phyloP scores from a whole-genome alignment of 2,329 filamentous ascomycete genomes.

The Talaromyces sp. region DNA sequence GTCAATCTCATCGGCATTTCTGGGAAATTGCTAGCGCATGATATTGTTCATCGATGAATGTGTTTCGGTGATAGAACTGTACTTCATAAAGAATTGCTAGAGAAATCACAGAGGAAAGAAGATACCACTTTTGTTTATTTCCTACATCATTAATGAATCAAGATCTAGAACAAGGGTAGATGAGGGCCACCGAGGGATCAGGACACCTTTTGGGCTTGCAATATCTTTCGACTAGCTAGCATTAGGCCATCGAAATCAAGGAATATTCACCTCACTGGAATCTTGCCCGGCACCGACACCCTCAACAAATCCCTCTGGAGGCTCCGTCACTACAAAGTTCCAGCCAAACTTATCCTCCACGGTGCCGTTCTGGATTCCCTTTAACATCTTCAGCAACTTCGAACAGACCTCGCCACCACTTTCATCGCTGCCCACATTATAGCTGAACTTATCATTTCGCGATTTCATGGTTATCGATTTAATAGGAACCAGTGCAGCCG shows the following conservation, averaged over 20 bases:
- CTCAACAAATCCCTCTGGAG: conserved; percentile 28
- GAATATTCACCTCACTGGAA: conserved; percentile 24
- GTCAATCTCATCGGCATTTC: no score
- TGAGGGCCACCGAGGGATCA: not conserved
- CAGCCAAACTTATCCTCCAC: conserved; percentile 72
- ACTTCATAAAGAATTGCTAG: not conserved
- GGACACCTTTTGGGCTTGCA: not conserved
- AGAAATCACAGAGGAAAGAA: not conserved
- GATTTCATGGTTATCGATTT: conserved; percentile 75
- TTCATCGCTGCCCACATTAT: conserved; percentile 40
- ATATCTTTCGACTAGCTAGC: not conserved
- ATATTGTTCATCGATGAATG: no score
- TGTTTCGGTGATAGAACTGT: not conserved
- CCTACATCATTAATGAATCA: not conserved
- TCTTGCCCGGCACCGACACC: conserved; percentile 4
- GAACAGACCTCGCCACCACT: conserved; percentile 56
- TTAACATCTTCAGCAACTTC: conserved; percentile 68
- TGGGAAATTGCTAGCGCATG: no score
- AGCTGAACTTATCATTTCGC: conserved; percentile 52
- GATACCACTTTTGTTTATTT: not conserved
- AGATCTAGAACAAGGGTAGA: not conserved
- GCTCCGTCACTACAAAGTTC: conserved; percentile 45
- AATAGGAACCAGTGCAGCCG: conserved; percentile 85
- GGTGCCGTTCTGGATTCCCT: conserved; percentile 81
- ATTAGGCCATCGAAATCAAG: conserved; percentile 16